These are phyloP conservation scores for Magnusiomyces starmeri DNA, from an alignment of 1,139 yeast species.

Conservation along the genomic window DNA sequence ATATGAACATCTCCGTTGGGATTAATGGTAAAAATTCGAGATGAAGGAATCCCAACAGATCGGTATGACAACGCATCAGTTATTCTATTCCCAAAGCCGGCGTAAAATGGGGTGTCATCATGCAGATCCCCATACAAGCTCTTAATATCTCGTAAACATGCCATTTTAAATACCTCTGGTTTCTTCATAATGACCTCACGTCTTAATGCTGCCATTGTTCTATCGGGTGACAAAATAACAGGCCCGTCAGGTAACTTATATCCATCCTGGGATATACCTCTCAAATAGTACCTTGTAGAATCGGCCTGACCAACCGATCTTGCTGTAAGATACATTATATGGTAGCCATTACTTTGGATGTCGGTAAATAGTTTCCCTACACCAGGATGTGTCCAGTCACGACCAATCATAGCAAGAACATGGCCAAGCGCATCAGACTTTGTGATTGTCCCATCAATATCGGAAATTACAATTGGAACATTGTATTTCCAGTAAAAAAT, in stretches of 20 bases:
- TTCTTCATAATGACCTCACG: constrained; percentile 89
- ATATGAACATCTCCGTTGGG: constrained; percentile 96
- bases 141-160: constrained; percentile 83
- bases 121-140: constrained; percentile 42
- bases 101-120: constrained; percentile 70
- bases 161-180: constrained; percentile 98
- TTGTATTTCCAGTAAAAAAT: constrained; percentile 78
- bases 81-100: constrained; percentile 95
- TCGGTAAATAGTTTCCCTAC: constrained; percentile 88
- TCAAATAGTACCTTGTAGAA: constrained; percentile 75
- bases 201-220: constrained; percentile 90
- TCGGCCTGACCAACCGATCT: constrained; percentile 96
- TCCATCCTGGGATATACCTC: constrained; percentile 72
- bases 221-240: constrained; percentile 88
- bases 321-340: constrained; percentile 87
- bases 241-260: constrained; percentile 80
- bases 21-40: constrained; percentile 90
- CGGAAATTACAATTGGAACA: constrained; percentile 90
- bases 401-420: constrained; percentile 84
- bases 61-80: constrained; percentile 96
- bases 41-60: constrained; percentile 89
- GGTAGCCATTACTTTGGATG: constrained; percentile 80
- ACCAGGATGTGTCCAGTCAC: constrained; percentile 98
- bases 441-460: constrained; percentile 97
- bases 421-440: constrained; percentile 98